Conservation (phyloP, 2,329 filamentous ascomycete species). For the Verticillium longisporum region DNA sequence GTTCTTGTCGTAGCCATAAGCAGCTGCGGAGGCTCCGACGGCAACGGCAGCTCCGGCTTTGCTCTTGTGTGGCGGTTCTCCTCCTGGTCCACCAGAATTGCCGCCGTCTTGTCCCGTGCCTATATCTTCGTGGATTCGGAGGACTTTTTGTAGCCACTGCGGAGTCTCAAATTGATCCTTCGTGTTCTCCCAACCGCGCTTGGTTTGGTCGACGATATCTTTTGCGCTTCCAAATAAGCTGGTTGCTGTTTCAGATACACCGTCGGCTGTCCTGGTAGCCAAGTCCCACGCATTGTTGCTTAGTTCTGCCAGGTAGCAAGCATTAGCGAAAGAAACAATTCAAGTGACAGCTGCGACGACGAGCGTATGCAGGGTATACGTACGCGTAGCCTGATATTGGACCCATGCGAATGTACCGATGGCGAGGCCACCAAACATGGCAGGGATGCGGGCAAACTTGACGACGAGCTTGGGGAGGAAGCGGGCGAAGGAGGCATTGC, state of each 20-base stretch:
- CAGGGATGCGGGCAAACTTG: slow-evolving; percentile 82
- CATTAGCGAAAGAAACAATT: neutral
- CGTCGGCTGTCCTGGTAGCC: slow-evolving; percentile 66
- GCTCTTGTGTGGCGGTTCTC: slow-evolving; percentile 51
- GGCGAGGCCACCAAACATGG: slow-evolving; percentile 83
- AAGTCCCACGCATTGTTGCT: slow-evolving; percentile 73
- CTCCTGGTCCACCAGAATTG: slow-evolving; percentile 39
- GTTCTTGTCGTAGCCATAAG: slow-evolving; percentile 70
- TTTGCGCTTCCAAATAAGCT: slow-evolving; percentile 65
- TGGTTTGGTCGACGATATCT: slow-evolving; percentile 72
- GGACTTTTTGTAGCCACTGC: slow-evolving; percentile 73
- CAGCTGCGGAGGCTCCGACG: slow-evolving; percentile 66
- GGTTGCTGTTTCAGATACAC: slow-evolving; percentile 61
- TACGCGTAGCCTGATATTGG: slow-evolving; percentile 90
- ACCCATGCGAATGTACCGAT: slow-evolving; percentile 85
- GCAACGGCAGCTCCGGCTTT: slow-evolving; percentile 54
- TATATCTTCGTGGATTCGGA: slow-evolving; percentile 55
- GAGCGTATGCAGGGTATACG: slow-evolving; percentile 24
- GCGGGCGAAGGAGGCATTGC: slow-evolving; percentile 58
- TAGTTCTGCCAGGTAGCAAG: slow-evolving; percentile 44
- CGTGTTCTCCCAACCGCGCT: slow-evolving; percentile 73
- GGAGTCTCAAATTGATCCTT: slow-evolving; percentile 66
- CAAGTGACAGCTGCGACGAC: neutral
- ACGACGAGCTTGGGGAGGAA: slow-evolving; percentile 80
- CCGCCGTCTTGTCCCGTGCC: slow-evolving; percentile 41